Evolutionary conservation across 1,284 basidiomycete species (phyloP), one percentile per base, ranked within the genome.

Genomic region (Rhizoctonia solani): DNA sequence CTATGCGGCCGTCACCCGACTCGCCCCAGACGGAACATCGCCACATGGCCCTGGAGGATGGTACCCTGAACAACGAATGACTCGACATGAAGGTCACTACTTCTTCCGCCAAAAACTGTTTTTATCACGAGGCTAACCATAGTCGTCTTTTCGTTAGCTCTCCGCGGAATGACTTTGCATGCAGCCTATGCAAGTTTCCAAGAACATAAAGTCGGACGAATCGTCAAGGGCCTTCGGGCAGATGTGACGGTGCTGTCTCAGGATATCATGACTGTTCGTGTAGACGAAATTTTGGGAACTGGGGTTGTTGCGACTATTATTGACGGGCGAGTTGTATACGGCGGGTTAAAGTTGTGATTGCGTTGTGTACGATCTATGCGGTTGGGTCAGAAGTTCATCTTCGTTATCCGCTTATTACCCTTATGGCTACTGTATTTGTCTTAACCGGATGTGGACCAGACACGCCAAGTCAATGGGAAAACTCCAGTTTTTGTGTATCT

Each of bases 101-200:
- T 29, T 11, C 19, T 21, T 21, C 19, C 9, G 37, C 29, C 19
- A 14, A 11, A 41, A 23, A 50, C 29, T 8, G 4, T 9, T 29
- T 9, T 54, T 5, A 54, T 37, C n/a, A 39, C 37, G 37, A 39
- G 16, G 9, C 37, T 39, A 39, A 39, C 16, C 9, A 39, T n/a
- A n/a, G n/a, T n/a, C n/a, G n/a, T n/a, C n/a, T n/a, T n/a, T 4
- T 49, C 2, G n/a, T 3, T n/a, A 63, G 79, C 82, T 0, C 72
- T 84, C 23, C 74, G 75, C 37, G 83, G 93, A 4, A 93, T 96
- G 87, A 97, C 95, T 0, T 78, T 88, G 23, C 90, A 92, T 70
- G 85, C 92, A 0, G 93, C 95, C 0, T 95, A 90, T 73, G 93
- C 94, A 0, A 85, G 90, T 0, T 95, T 95, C 74, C 80, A 87